phyloP scores from a whole-genome alignment of 371 early-diverging fungal species.

The Phascolomyces articulosus region DNA sequence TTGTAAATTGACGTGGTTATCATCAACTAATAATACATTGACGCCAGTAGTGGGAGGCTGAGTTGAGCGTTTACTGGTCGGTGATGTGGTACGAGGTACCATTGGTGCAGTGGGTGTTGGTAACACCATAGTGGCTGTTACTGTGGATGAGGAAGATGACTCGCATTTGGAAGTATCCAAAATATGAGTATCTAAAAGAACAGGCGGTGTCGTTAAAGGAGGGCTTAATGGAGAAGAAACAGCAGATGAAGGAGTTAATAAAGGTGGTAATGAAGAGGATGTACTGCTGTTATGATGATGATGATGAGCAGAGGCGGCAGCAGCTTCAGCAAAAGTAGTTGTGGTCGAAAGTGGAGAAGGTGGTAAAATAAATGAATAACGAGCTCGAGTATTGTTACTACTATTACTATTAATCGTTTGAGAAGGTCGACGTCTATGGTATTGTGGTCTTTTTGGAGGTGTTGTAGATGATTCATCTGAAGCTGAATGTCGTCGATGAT shows the following conservation, averaged over 20 bases:
- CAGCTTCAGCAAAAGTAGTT: neutral
- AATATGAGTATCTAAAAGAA: neutral
- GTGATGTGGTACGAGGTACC: constrained; percentile 6
- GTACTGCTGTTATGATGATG: neutral
- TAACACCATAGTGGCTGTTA: neutral
- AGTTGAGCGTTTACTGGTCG: no score
- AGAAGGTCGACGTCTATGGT: constrained; percentile 7
- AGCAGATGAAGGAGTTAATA: constrained; percentile 1
- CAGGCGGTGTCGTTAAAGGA: constrained; percentile 2
- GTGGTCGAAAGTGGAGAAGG: constrained; percentile 11
- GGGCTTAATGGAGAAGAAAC: constrained; percentile 4
- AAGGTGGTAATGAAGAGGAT: no score
- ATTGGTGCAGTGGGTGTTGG: neutral
- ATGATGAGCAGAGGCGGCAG: neutral
- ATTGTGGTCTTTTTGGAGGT: neutral
- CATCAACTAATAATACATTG: constrained; percentile 48
- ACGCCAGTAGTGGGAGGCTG: constrained; percentile 6
- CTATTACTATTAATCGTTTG: constrained; percentile 5
- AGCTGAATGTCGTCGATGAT: constrained; percentile 9
- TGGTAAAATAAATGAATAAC: constrained; percentile 6
- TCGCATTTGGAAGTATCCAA: neutral
- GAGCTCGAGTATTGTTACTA: neutral
- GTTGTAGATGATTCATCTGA: neutral
- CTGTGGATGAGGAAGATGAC: constrained; percentile 9
- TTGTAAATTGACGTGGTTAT: constrained; percentile 61